Evolutionary conservation across 148 eudicot species (phyloP), one percentile per base, ranked within the genome.

Genomic region (Spergularia marina): DNA sequence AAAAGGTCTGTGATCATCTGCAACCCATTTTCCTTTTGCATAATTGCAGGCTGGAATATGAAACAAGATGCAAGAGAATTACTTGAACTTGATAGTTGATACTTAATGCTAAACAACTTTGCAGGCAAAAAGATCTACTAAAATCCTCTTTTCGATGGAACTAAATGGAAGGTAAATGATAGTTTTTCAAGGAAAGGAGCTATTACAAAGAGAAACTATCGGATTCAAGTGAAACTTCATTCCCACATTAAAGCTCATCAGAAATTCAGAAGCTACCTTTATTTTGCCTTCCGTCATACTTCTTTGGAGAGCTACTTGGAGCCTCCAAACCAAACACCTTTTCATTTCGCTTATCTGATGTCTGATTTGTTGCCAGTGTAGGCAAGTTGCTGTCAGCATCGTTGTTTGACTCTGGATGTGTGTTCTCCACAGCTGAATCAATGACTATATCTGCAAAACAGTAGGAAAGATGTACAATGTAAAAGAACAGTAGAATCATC

Each of bases 21-120:
- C 69, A 70, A 95, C 89, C 98, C 98, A 95, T 81, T 88, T 89
- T 21, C 98, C 98, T 76, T 81, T 87, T 54, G 92, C 87, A 82
- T 77, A 89, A 79, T 86, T 89, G 79, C 98, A 95, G 44, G 74
- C 98, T 95, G 89, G 65, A 80, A 84, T n/a, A 41, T 12, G 69
- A 82, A 75, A 23, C 17, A 63, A 75, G 25, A 74, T 11, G 17
- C 30, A 69, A 72, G 53, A 30, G 44, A 14, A 52, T 68, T 53
- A 56, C 49, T 65, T 36, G 53, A 55, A 20, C 53, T 57, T 21
- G 64, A 40, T 30, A 44, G 40, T 57, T 21, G 64, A 23, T 30
- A 44, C 49, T 21, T 17, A 69, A 30, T 7, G 16, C 25, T 23
- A 47, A 20, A 59, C 59, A 68, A 18, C 12, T 60, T 68, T 20